Conservation (phyloP, 805 yeast genomes). For the Phaffomyces opuntiae region DNA sequence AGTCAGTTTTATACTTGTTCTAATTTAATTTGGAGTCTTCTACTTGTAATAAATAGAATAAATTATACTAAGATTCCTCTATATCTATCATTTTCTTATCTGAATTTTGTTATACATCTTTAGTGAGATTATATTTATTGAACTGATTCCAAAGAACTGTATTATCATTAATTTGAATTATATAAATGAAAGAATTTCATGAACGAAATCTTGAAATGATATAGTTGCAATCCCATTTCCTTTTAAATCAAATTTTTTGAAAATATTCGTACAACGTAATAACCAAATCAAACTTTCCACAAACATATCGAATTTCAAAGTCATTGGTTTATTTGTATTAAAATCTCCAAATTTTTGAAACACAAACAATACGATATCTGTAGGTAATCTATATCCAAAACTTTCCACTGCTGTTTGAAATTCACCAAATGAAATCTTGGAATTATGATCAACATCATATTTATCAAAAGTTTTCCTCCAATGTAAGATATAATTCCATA, state of each 20-base stretch:
- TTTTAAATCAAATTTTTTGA: constrained; percentile 69
- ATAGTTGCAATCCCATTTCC: constrained; percentile 67
- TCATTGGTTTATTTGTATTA: constrained; percentile 25
- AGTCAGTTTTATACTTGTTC: too few species aligned
- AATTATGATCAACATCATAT: constrained; percentile 52
- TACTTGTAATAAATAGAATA: too few species aligned
- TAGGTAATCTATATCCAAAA: constrained; percentile 57
- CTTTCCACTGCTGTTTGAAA: constrained; percentile 53
- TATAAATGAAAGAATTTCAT: constrained; percentile 37
- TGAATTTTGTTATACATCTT: too few species aligned
- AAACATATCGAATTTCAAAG: constrained; percentile 69
- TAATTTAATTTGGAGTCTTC: too few species aligned
- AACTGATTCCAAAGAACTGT: too few species aligned
- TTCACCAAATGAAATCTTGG: constrained; percentile 59
- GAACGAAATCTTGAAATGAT: constrained; percentile 58
- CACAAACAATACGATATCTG: constrained; percentile 48
- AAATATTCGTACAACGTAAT: constrained; percentile 68
- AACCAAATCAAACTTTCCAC: constrained; percentile 76
- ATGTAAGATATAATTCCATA: constrained; percentile 62
- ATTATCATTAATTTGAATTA: constrained; percentile 8
- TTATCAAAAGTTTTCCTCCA: constrained; percentile 59
- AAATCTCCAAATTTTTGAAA: constrained; percentile 48
- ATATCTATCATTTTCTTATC: too few species aligned
- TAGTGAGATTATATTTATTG: too few species aligned
- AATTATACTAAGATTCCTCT: not conserved